A percentile compares a stretch with the other conserved stretches of the same genome.
These are phyloP conservation scores for Blepharisma undulans DNA, from an alignment of 169 alveolate genomes.

Conservation along the genomic window DNA sequence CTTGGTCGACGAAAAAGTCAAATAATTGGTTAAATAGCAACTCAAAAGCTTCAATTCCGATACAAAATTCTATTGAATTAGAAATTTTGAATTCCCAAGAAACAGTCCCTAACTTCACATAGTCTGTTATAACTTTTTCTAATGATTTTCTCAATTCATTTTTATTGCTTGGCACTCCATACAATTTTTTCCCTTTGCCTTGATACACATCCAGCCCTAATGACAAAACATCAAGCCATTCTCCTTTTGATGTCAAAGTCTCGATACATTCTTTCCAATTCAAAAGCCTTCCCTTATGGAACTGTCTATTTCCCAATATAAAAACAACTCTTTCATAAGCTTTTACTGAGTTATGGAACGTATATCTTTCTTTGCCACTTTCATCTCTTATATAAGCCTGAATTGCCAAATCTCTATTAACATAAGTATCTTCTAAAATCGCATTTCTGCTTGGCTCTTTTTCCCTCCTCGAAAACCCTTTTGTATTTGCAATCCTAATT, in stretches of 20 bases:
- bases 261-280: conserved; percentile 37
- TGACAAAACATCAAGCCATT: conserved; percentile 35
- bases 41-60: conserved; percentile 34
- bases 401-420: conserved; percentile 5
- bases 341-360: conserved; percentile 3
- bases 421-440: not conserved
- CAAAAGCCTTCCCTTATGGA: conserved; percentile 12
- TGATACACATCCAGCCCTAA: conserved; percentile 36
- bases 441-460: not conserved
- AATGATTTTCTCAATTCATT: not conserved
- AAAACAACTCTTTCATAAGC: not conserved
- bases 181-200: not conserved
- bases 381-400: conserved; percentile 34
- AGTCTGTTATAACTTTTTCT: conserved; percentile 4
- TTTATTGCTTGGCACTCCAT: not conserved
- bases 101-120: not conserved
- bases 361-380: conserved; percentile 27
- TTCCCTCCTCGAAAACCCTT: not conserved
- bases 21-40: conserved; percentile 5
- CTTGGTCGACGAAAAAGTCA: conserved; percentile 1
- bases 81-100: conserved; percentile 30
- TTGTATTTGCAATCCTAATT: not conserved
- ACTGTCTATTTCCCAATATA: conserved; percentile 30
- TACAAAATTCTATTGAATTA: conserved; percentile 35
- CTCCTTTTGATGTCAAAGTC: not conserved